Conservation (phyloP, 129 eudicot genomes). For the Dittrichia graveolens region DNA sequence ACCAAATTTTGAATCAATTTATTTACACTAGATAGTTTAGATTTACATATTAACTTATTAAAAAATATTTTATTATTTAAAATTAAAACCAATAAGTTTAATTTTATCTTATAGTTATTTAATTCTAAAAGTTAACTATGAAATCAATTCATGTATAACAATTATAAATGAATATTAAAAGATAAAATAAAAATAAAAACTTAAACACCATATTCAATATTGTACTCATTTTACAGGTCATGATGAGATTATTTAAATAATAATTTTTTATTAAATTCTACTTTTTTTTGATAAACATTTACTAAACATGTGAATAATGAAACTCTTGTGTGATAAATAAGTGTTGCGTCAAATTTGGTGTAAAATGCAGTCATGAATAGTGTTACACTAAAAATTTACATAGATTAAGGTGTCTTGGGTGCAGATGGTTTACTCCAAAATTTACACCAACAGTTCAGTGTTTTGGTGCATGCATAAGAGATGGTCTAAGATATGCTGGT, state of each 20-base stretch:
- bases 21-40: not conserved
- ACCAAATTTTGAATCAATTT: not conserved
- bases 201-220: not conserved
- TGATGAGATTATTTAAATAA: not conserved
- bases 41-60: not conserved
- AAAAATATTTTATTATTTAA: not conserved
- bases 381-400: not conserved
- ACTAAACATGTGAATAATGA: not conserved
- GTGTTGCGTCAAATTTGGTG: not conserved
- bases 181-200: not conserved
- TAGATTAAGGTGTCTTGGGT: not conserved
- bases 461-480: not conserved
- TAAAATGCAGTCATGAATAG: not conserved
- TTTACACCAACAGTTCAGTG: not conserved
- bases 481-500: not conserved
- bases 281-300: not conserved
- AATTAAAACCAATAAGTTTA: not conserved
- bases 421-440: not conserved
- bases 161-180: not conserved
- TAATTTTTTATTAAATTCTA: too few relatives aligned
- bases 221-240: not conserved
- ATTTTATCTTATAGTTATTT: not conserved
- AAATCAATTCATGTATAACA: conserved; percentile 1
- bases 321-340: too few relatives aligned
- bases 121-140: too few relatives aligned